phyloP scores from a whole-genome alignment of 805 yeast genomes.

The Metschnikowia baotianmanensis region DNA sequence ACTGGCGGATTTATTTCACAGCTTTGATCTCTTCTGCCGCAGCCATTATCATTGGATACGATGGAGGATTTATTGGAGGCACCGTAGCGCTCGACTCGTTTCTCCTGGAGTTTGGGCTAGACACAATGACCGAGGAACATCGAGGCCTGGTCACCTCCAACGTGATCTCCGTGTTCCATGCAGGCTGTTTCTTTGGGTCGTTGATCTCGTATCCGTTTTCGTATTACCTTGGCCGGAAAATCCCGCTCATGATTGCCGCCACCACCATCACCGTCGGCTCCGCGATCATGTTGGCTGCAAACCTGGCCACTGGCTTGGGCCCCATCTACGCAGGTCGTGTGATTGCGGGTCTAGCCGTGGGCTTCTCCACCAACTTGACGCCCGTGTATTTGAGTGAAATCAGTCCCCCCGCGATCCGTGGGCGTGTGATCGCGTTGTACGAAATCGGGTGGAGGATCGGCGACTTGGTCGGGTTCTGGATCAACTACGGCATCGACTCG shows the following conservation, averaged over 20 bases:
- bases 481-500: slow-evolving; percentile 31
- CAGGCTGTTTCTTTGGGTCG: slow-evolving; percentile 41
- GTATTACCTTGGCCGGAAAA: slow-evolving; percentile 32
- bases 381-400: slow-evolving; percentile 37
- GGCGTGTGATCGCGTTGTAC: slow-evolving; percentile 30
- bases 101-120: slow-evolving; percentile 32
- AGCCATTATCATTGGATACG: slow-evolving; percentile 41
- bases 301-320: slow-evolving; percentile 26
- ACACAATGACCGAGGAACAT: slow-evolving; percentile 20
- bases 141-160: slow-evolving; percentile 28
- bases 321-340: slow-evolving; percentile 40
- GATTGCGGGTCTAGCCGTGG: slow-evolving; percentile 36
- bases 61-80: slow-evolving; percentile 42
- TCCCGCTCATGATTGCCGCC: slow-evolving; percentile 33
- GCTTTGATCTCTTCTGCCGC: slow-evolving; percentile 39
- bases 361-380: slow-evolving; percentile 35
- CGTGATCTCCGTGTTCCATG: slow-evolving; percentile 39
- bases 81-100: slow-evolving; percentile 35
- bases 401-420: slow-evolving; percentile 36
- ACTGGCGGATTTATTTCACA: slow-evolving; percentile 32
- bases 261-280: slow-evolving; percentile 34
- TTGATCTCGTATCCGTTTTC: slow-evolving; percentile 36
- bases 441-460: slow-evolving; percentile 42
- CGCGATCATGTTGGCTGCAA: slow-evolving; percentile 36
- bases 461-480: slow-evolving; percentile 40